Evolutionary conservation across 2,329 filamentous ascomycete species (phyloP).

Genomic region (Aspergillus clavatus): DNA sequence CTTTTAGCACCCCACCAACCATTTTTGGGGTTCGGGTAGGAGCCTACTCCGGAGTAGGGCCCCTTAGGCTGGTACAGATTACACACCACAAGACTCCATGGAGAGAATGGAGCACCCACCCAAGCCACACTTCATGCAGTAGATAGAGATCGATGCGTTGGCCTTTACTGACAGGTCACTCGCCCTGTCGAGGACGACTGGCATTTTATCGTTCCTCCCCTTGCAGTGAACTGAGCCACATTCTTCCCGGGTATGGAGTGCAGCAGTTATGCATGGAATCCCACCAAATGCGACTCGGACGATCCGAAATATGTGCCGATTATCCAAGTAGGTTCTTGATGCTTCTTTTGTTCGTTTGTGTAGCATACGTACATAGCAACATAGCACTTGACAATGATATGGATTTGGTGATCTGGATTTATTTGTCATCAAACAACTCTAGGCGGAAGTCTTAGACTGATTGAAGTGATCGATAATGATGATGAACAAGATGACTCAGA

Average conservation of each 20-base stretch:
- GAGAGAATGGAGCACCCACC: no score
- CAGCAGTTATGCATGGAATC: not conserved
- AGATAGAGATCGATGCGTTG: not conserved
- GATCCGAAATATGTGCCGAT: not conserved
- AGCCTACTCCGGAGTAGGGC: no score
- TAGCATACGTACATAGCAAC: no score
- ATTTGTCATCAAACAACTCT: no score
- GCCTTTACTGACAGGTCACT: not conserved
- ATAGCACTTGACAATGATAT: not conserved
- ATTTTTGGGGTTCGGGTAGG: not conserved
- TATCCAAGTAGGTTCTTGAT: not conserved
- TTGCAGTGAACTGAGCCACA: not conserved
- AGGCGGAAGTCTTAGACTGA: no score
- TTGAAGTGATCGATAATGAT: no score
- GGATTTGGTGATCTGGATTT: no score
- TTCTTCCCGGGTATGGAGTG: not conserved
- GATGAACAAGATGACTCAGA: no score
- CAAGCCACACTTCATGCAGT: not conserved
- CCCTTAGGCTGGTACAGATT: no score
- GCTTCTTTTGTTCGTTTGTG: not conserved
- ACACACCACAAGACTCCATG: no score
- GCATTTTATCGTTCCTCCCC: not conserved
- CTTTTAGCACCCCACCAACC: not conserved
- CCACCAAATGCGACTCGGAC: not conserved
- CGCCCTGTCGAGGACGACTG: no score